Evolutionary conservation across 805 yeast species (phyloP).

Genomic region (Wickerhamiella occidentalis): DNA sequence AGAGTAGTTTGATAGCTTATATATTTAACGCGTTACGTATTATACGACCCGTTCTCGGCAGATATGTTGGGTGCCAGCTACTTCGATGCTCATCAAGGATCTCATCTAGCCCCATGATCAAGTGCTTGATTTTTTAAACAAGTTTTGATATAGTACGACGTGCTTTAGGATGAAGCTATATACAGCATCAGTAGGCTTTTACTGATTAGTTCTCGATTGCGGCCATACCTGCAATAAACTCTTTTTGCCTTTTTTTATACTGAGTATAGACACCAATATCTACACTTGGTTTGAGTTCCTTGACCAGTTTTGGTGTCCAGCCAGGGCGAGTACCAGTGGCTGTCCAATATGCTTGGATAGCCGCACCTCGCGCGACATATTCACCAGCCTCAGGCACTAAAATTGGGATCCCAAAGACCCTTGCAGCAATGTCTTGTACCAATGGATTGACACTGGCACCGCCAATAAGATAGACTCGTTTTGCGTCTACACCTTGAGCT

Average conservation of each 20-base stretch:
- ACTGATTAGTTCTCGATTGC: neutral
- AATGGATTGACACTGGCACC: constrained; percentile 22
- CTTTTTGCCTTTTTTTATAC: neutral
- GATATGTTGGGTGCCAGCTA: no score
- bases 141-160: no score
- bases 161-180: no score
- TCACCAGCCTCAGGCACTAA: constrained; percentile 20
- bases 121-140: no score
- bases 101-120: no score
- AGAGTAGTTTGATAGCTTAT: neutral
- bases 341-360: constrained; percentile 23
- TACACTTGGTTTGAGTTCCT: neutral
- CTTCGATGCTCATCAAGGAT: no score
- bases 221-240: neutral
- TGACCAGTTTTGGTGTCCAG: constrained; percentile 14
- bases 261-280: constrained; percentile 2
- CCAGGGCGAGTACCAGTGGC: constrained; percentile 16
- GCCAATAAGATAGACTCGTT: constrained; percentile 20
- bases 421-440: constrained; percentile 20
- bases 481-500: neutral
- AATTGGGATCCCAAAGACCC: constrained; percentile 16
- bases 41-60: no score
- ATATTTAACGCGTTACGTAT: neutral
- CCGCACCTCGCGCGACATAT: constrained; percentile 24
- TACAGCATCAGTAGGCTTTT: no score